Base-by-base conservation (phyloP, 2,329 filamentous ascomycete species). In the Diplodia sapinea region DNA sequence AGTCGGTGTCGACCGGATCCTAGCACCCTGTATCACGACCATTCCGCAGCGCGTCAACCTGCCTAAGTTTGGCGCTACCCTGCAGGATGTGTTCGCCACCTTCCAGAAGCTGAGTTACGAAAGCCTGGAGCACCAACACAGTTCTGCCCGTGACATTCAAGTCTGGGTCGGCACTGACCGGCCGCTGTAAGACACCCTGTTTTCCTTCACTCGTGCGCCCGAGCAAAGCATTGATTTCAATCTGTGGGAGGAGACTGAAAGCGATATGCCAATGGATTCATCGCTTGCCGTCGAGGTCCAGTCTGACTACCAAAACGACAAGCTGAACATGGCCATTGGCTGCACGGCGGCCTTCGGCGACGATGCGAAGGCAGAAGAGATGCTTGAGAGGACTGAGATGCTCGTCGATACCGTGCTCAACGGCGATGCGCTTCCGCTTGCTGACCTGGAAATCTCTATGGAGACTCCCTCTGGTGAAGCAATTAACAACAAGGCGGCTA, bases 21-120 rank as follows among this genome's bases (percentile, higher is more conserved):
- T 78, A 6, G 70, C 76, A 17, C 78, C 78, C 12, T 79, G 77
- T 57, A 77, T 80, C 49, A 77, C 75, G 1, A 80, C 78, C 5
- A 73, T 80, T 23, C 78, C 78, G 1, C 74, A 73, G 31, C 75
- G 77, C n/a, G 71, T 79, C 11, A 70, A 73, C 55, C 71, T 74
- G 12, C 64, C 61, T 1, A 66, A 68, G 31, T 57, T 65, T 5
- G 50, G 74, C 13, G n/a, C 47, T 2, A 74, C 71, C 0, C 69
- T 76, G 20, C 67, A 66, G 9, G 73, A 76, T 1, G 69, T 74
- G 1, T 68, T 77, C 23, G 63, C 62, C 12, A 38, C 64, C 3
- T 69, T 75, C 23, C 75, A 75, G 38, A 71, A 72, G 43, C 69
- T 69, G 31, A 72, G 70, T 12, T 71, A 71, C n/a, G 69, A 71